A percentile compares a stretch with the other conserved stretches of the same genome.
Evolutionary conservation across 345 rosid species (phyloP).

Genomic region (Brassica incana): DNA sequence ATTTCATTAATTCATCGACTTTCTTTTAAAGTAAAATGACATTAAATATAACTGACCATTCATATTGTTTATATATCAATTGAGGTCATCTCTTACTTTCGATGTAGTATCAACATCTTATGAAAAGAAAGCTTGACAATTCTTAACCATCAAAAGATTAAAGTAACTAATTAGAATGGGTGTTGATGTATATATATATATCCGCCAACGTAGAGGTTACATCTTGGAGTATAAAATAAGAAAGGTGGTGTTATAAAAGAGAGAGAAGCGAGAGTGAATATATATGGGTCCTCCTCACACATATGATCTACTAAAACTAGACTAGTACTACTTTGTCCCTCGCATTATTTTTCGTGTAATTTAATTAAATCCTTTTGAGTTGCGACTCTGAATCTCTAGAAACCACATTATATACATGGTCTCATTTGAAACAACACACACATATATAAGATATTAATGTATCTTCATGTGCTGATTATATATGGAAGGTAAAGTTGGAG

Average conservation of each 20-base stretch:
- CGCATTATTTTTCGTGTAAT: constrained; percentile 9
- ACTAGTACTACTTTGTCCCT: constrained; percentile 42
- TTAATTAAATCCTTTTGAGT: constrained; percentile 22
- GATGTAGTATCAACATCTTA: not conserved
- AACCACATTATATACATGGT: constrained; percentile 36
- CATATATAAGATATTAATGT: not conserved
- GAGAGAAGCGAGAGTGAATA: constrained; percentile 1
- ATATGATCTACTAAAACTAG: constrained; percentile 41
- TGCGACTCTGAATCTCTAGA: constrained; percentile 20
- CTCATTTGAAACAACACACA: constrained; percentile 39
- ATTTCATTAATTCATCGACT: not conserved
- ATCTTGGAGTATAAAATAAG: not conserved
- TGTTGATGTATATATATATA: not conserved
- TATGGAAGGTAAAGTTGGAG: constrained; percentile 22
- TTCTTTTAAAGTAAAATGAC: not conserved
- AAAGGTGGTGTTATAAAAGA: constrained; percentile 33
- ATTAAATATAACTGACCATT: not conserved
- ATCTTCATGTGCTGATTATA: constrained; percentile 20
- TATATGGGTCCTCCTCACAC: constrained; percentile 27
- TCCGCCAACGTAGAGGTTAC: constrained; percentile 7
- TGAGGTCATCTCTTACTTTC: not conserved
- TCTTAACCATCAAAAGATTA: not conserved
- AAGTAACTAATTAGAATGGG: constrained; percentile 8
- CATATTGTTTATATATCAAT: not conserved
- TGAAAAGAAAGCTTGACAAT: not conserved